phyloP scores from a whole-genome alignment of 768 basidiomycete species.

The Termitomyces sp. region DNA sequence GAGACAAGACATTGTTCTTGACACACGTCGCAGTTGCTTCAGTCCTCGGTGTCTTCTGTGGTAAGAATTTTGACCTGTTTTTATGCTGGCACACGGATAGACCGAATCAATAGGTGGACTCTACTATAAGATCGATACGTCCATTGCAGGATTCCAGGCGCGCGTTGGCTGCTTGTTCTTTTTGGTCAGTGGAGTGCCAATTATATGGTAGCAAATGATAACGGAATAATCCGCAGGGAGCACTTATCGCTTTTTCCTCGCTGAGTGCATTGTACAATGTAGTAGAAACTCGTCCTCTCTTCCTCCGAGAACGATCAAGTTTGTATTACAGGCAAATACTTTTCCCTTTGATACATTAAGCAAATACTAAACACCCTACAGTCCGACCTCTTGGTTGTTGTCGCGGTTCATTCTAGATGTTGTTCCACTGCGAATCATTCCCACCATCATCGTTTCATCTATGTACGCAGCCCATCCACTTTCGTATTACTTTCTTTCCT shows the following conservation, averaged over 20 bases:
- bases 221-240: conserved; percentile 46
- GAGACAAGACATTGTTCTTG: conserved; percentile 79
- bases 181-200: conserved; percentile 41
- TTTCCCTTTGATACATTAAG: background rate
- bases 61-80: conserved; percentile 29
- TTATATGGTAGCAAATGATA: background rate
- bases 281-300: conserved; percentile 77
- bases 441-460: conserved; percentile 80
- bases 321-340: conserved; percentile 71
- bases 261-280: conserved; percentile 89
- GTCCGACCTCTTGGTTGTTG: conserved; percentile 89
- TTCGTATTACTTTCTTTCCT: background rate
- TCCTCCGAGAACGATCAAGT: conserved; percentile 84
- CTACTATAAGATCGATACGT: conserved; percentile 74
- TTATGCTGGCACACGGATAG: background rate
- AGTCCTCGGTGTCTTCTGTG: conserved; percentile 82
- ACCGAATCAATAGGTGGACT: conserved; percentile 55
- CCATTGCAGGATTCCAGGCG: conserved; percentile 91
- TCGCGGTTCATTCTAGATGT: conserved; percentile 86
- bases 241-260: conserved; percentile 87
- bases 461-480: conserved; percentile 47
- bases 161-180: conserved; percentile 95
- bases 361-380: conserved; percentile 20
- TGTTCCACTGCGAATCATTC: conserved; percentile 82
- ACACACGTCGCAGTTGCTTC: conserved; percentile 70